Evolutionary conservation across 495 filamentous ascomycete genomes (phyloP).

Genomic region (Symbiotaphrina buchneri): DNA sequence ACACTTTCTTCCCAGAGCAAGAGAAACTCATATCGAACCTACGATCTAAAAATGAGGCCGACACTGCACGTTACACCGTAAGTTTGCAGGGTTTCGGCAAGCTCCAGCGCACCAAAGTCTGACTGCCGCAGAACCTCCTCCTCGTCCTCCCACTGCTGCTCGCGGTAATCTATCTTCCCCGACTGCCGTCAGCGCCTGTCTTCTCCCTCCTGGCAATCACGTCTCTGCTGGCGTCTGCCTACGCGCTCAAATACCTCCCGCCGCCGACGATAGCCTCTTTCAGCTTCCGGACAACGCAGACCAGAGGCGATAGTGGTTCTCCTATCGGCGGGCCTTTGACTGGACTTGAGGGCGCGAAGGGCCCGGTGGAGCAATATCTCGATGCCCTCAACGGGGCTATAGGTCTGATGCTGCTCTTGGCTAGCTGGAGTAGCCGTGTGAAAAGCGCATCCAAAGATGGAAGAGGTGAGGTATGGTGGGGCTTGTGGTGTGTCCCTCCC

Average conservation of each 20-base stretch:
- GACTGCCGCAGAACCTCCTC: slow-evolving; percentile 22
- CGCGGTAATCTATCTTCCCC: slow-evolving; percentile 25
- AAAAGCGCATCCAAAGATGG: too few species aligned
- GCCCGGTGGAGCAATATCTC: slow-evolving; percentile 3
- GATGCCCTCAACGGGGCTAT: neutral
- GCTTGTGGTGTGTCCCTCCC: too few species aligned
- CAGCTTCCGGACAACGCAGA: too few species aligned
- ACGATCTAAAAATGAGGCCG: slow-evolving; percentile 27
- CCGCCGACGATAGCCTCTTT: slow-evolving; percentile 9
- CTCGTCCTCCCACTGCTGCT: slow-evolving; percentile 30
- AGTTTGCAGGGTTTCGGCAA: too few species aligned
- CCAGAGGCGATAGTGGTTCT: too few species aligned
- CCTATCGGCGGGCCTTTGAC: slow-evolving; percentile 13
- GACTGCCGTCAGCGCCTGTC: slow-evolving; percentile 18
- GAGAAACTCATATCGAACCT: slow-evolving; percentile 39
- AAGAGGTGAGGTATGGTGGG: too few species aligned
- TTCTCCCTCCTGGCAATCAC: slow-evolving; percentile 30
- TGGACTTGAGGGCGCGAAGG: slow-evolving; percentile 6
- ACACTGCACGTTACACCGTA: slow-evolving; percentile 36
- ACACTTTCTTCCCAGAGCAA: slow-evolving; percentile 27
- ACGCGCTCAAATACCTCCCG: slow-evolving; percentile 17
- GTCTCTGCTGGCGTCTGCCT: slow-evolving; percentile 37
- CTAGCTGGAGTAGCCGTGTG: too few species aligned
- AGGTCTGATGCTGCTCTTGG: neutral
- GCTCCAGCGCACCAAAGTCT: neutral